Evolutionary conservation across 805 yeast species (phyloP).

Genomic region (Priceomyces haplophilus): DNA sequence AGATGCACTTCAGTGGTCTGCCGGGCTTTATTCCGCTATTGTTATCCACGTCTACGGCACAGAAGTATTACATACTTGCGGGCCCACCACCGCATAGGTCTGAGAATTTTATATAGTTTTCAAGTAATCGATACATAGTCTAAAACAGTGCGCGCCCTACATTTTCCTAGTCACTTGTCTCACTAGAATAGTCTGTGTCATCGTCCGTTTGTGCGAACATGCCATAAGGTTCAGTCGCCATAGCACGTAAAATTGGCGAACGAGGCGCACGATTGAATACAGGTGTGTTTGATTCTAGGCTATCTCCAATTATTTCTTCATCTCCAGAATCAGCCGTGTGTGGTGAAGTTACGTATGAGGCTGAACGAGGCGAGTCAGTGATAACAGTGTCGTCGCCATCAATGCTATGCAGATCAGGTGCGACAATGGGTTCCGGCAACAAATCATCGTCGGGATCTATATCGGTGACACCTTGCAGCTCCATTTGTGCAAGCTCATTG

Average conservation of each 20-base stretch:
- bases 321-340: background rate
- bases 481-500: background rate
- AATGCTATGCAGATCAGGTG: background rate
- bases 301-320: conserved; percentile 2
- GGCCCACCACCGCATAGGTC: no score
- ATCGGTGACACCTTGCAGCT: background rate
- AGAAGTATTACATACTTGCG: no score
- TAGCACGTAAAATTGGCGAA: background rate
- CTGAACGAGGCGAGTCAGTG: conserved; percentile 1
- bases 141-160: background rate
- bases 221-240: background rate
- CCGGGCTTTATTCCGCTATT: no score
- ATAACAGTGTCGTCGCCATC: background rate
- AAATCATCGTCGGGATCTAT: background rate
- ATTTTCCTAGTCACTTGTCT: background rate
- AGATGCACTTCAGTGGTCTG: no score
- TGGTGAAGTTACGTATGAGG: background rate
- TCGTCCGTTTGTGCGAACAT: background rate
- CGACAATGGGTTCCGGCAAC: no score
- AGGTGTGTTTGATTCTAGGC: background rate
- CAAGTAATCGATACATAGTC: no score
- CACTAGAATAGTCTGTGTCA: background rate
- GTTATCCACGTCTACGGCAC: no score
- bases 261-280: background rate
- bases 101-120: no score